Conservation (phyloP, 192 early-diverging fungal species). For the Entomortierella parvispora region DNA sequence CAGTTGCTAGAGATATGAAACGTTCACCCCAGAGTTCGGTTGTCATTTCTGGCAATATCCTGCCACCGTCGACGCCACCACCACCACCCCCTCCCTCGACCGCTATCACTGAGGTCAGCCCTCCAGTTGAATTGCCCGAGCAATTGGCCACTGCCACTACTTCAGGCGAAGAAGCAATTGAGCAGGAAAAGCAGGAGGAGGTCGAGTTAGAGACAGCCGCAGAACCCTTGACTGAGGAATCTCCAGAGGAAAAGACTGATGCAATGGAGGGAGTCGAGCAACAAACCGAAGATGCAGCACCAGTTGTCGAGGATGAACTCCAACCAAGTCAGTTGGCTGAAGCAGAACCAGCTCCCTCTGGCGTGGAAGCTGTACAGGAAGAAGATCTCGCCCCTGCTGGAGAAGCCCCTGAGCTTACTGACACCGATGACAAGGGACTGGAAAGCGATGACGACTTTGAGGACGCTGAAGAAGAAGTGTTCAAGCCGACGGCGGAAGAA, state of each 20-base stretch:
- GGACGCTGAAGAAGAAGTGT: conserved; percentile 47
- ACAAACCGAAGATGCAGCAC: background rate
- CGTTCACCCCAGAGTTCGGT: conserved; percentile 35
- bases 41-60: conserved; percentile 29
- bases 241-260: background rate
- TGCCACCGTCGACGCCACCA: conserved; percentile 41
- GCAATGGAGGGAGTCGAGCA: background rate
- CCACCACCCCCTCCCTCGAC: conserved; percentile 19
- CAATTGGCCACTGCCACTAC: background rate
- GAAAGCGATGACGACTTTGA: conserved; percentile 51
- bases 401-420: background rate
- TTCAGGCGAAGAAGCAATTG: conserved; percentile 5
- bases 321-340: no score
- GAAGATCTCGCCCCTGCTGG: background rate
- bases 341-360: background rate
- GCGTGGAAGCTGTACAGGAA: conserved; percentile 5
- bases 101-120: background rate
- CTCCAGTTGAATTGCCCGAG: background rate
- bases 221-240: background rate
- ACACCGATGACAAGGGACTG: conserved; percentile 23
- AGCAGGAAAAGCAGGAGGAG: conserved; percentile 9
- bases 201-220: background rate
- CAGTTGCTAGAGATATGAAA: conserved; percentile 37
- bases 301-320: no score
- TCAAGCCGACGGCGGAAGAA: conserved; percentile 43